These are phyloP conservation scores for Volvariella volvacea DNA, from an alignment of 1,284 basidiomycete genomes.

Conservation along the genomic window DNA sequence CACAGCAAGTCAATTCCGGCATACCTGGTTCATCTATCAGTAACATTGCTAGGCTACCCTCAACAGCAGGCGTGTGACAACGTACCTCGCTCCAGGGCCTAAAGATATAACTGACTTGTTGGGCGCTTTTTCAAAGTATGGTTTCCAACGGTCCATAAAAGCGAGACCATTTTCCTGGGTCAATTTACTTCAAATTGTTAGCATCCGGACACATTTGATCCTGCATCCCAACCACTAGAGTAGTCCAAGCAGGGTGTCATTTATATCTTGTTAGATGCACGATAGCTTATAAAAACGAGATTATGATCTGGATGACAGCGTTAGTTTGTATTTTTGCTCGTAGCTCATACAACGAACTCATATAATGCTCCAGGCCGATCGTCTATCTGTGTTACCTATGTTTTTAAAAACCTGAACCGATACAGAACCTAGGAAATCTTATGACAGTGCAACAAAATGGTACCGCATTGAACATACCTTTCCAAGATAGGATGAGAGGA, in stretches of 20 bases:
- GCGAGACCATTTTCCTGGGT: too few species aligned
- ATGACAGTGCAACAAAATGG: neutral
- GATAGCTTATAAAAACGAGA: constrained; percentile 25
- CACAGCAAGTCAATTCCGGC: constrained; percentile 15
- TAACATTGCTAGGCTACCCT: neutral
- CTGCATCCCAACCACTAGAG: constrained; percentile 30
- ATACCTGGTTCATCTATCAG: constrained; percentile 14
- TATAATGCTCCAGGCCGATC: constrained; percentile 48
- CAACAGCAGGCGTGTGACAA: constrained; percentile 4
- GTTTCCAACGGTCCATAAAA: constrained; percentile 32
- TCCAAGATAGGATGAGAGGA: constrained; percentile 48
- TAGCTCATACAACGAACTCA: constrained; percentile 28
- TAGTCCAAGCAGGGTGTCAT: constrained; percentile 36
- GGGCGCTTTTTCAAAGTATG: constrained; percentile 23
- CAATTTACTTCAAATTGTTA: constrained; percentile 26
- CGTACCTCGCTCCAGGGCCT: constrained; percentile 23
- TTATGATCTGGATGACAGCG: constrained; percentile 45
- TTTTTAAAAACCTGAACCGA: constrained; percentile 39
- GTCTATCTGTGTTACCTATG: constrained; percentile 34
- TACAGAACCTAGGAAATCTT: constrained; percentile 29
- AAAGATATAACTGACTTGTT: constrained; percentile 31
- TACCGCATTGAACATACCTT: constrained; percentile 9
- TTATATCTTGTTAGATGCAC: constrained; percentile 33
- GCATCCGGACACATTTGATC: constrained; percentile 30
- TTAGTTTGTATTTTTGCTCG: constrained; percentile 1